These are phyloP conservation scores for Carex sylvatica DNA, from an alignment of 202 grass and related monocot species.

Conservation along the genomic window DNA sequence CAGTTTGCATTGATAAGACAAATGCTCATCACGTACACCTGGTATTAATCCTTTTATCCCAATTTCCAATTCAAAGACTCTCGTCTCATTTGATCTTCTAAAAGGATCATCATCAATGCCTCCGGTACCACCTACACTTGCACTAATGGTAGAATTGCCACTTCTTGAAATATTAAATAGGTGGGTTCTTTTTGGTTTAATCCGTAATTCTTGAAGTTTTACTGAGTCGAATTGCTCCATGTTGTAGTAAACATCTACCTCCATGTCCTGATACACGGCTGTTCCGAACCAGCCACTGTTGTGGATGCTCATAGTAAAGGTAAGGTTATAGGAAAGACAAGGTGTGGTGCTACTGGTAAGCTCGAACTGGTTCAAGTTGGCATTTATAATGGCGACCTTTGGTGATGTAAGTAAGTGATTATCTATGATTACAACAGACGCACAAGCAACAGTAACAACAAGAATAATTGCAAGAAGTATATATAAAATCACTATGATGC, in stretches of 20 bases:
- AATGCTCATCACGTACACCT: background rate
- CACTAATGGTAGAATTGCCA: conserved; percentile 26
- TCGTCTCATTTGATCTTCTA: conserved; percentile 26
- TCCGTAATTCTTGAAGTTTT: background rate
- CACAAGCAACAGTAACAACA: background rate
- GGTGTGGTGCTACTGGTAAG: background rate
- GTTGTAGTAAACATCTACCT: conserved; percentile 35
- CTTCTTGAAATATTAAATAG: conserved; percentile 24
- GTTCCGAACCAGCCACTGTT: conserved; percentile 33
- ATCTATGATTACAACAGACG: conserved; percentile 1
- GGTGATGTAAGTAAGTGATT: conserved; percentile 19
- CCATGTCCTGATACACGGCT: conserved; percentile 30
- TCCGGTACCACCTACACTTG: background rate
- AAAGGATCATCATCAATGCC: conserved; percentile 30
- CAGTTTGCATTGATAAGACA: conserved; percentile 32
- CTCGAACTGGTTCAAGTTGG: conserved; percentile 36
- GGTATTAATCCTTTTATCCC: conserved; percentile 25
- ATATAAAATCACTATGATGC: too few relatives aligned
- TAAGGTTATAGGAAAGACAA: conserved; percentile 54
- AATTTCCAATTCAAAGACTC: conserved; percentile 38
- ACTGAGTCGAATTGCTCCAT: conserved; percentile 34
- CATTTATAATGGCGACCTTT: conserved; percentile 28
- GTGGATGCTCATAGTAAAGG: conserved; percentile 25
- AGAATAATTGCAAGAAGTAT: background rate
- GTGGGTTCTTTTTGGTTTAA: conserved; percentile 19